Evolutionary conservation across 768 basidiomycete species (phyloP), one percentile per base, ranked within the genome.

Genomic region (Pholiota conissans): DNA sequence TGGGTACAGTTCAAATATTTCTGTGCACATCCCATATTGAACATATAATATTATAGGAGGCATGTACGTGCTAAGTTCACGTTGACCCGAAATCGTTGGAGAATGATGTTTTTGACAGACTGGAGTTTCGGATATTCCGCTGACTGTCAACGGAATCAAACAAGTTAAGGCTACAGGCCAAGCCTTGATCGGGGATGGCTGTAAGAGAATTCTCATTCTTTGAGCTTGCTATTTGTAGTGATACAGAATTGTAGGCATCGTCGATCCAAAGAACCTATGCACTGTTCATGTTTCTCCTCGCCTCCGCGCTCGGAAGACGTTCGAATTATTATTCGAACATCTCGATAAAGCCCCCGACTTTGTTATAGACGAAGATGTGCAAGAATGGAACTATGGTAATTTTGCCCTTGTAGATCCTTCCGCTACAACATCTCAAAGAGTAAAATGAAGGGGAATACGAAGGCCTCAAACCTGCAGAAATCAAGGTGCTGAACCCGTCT

Each of bases 301-400:
- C 46, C 77, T 80, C 57, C 86, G 95, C 47, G 93, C 95, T 2
- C 89, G 89, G 63, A 84, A 75, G 65, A 98, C 95, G 0, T 96
- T 94, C 66, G 84, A 94, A 49, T 77, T 95, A 46, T 74, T 94
- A 30, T 93, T 94, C 55, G 80, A 71, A 10, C 74, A 77, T 52
- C 58, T 70, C n/a, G 60, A 65, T 2, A 61, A 71, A 18, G 39
- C 67, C 8, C 88, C 87, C 1, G 58, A 80, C 56, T 84, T 88
- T 65, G 64, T 79, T 18, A 67, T 84, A 30, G 85, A 87, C 0
- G 90, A 92, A 62, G 80, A 84, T 22, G 86, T 76, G 24, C 78
- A 85, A 40, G 93, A 95, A 69, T 95, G 93, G 93, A 90, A 96
- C 66, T 96, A 96, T 67, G 86, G 81, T 78, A 49, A n/a, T n/a